Evolutionary conservation across 768 basidiomycete species (phyloP), one percentile per base, ranked within the genome.

Genomic region (Tricholoma flavovirens): DNA sequence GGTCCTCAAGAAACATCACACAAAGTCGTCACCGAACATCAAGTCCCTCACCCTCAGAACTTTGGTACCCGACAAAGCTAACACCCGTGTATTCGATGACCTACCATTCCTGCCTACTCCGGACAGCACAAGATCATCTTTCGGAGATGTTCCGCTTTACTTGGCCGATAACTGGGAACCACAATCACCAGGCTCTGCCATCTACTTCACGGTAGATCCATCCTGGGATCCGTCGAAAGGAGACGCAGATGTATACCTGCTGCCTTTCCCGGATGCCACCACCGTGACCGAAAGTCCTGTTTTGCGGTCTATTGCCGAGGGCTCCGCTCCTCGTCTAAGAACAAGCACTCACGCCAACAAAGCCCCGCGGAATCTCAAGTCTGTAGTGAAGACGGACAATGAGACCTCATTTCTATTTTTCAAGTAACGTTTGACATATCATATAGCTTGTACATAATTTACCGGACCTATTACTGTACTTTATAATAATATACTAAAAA

Each of bases 141-240:
- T 24, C 5, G 29, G n/a, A 35, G 46, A 49, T 12, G 24, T 5
- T 32, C 15, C 33, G 49, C 49, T 3, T 6, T 43, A 17, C 3
- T n/a, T n/a, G n/a, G 45, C 26, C 26, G 46, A 48, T 4, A n/a
- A 5, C n/a, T 43, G 42, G 42, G 21, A 33, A 26, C 26, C 48
- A 17, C 48, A 43, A 24, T 36, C 14, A 36, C 35, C 35, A 2
- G 35, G 14, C 35, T 51, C 59, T 4, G 54, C 56, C 19, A 42
- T 62, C 9, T 62, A 62, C 35, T 59, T 62, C 38, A 62, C 58
- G 2, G 59, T 62, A 8, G 61, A 62, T 30, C 61, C 61, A 2
- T 38, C 19, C 3, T 62, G 61, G 61, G 59, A 60, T 43, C 29
- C 24, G 26, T 60, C 61, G 10, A 54, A 60, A 40, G 58, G 60